These are phyloP conservation scores for Sclerotiophoma versabilis DNA, from an alignment of 2,329 filamentous ascomycete species.

Conservation along the genomic window DNA sequence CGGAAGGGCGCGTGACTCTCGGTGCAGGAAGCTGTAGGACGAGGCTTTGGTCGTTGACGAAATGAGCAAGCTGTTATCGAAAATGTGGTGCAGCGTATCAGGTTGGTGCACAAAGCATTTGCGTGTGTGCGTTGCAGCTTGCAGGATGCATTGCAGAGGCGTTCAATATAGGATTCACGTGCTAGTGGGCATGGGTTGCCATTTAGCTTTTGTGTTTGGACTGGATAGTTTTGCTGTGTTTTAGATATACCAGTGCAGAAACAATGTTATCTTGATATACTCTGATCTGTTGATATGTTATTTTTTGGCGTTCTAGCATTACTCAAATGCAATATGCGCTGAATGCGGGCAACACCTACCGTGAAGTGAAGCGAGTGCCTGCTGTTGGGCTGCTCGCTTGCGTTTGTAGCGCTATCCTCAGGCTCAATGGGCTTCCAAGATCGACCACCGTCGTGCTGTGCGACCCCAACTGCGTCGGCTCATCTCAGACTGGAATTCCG, in stretches of 20 bases:
- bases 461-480: conserved; percentile 3
- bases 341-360: background rate
- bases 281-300: background rate
- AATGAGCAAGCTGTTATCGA: background rate
- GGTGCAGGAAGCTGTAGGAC: background rate
- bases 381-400: conserved; percentile 1
- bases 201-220: background rate
- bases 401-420: background rate
- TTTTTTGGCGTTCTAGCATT: background rate
- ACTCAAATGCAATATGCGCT: background rate
- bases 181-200: background rate
- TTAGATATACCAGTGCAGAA: conserved; percentile 25
- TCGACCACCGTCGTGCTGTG: background rate
- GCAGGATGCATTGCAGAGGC: conserved; percentile 36
- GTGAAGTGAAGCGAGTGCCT: conserved; percentile 29
- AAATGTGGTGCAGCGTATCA: conserved; percentile 32
- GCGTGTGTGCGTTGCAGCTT: conserved; percentile 32
- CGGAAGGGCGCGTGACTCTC: background rate
- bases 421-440: background rate
- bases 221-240: conserved; percentile 1
- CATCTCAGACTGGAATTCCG: background rate
- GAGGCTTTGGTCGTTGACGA: background rate
- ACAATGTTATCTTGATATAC: conserved; percentile 3
- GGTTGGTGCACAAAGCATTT: conserved; percentile 27
- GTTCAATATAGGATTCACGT: conserved; percentile 26